Base-by-base conservation (phyloP, 495 filamentous ascomycete species). In the Clohesyomyces aquaticus region DNA sequence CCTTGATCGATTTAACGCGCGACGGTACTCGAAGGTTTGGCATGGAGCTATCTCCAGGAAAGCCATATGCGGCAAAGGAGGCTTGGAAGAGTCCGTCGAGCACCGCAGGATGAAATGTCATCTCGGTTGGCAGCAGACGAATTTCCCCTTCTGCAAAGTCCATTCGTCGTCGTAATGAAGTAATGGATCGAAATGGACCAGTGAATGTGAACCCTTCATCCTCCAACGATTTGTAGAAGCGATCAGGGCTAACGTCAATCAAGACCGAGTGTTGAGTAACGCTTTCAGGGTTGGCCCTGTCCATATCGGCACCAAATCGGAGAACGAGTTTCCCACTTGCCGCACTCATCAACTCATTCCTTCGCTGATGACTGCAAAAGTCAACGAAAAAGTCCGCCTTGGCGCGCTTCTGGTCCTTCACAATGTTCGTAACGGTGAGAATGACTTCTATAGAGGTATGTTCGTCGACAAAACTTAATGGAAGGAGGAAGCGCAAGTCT, bases 291-390 rank as follows among this genome's bases (percentile, higher is more conserved):
- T 45, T 14, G 2, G 21, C 12, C 19, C 42, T 10, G 19, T 45
- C 55, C 9, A 6, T 2, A 25, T 58, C 55, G 12, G 6, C 23
- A 18, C 55, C 55, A 47, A 58, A 58, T 4, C 42, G 55, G 22
- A 58, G 32, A 45, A 22, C 9, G 6, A 58, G 11, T 8, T 45
- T 45, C 3, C 55, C 32, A 2, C 23, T 8, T 9, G 55, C 42
- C 4, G 43, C 45, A 12, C 9, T 51, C 21, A 49, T 22, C 18
- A 50, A n/a, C 19, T 60, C 45, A 45, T 55, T 28, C 10, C 6
- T 25, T n/a, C 51, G 28, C 21, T 62, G 50, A 19, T 62, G 26
- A 14, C 35, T 49, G 55, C 28, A 62, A 26, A 53, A 51, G 19
- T 47, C 49, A 23, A 55, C 28, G n/a, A 23, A 26, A 29, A 55